Conservation (phyloP, 2,329 filamentous ascomycete species). For the Annulohypoxylon truncatum region DNA sequence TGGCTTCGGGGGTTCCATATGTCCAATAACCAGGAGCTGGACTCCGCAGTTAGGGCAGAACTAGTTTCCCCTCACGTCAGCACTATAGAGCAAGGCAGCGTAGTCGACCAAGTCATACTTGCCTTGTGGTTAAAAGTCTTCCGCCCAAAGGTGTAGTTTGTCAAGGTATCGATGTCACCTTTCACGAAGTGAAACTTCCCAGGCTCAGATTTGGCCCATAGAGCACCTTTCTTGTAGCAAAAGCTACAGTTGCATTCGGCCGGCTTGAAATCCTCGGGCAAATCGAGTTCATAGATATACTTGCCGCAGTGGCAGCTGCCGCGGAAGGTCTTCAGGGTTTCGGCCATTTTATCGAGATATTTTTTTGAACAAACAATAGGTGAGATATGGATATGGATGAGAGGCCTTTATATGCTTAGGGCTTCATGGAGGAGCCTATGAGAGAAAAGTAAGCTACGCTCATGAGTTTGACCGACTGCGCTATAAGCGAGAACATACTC, state of each 20-base stretch:
- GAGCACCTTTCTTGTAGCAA: conserved; percentile 63
- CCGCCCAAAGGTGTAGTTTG: conserved; percentile 58
- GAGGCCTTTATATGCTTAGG: neutral
- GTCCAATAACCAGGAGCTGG: conserved; percentile 51
- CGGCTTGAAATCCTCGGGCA: conserved; percentile 69
- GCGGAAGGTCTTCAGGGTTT: conserved; percentile 57
- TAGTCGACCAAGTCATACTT: neutral
- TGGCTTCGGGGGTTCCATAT: conserved; percentile 40
- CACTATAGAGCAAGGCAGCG: neutral
- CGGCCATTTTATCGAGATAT: conserved; percentile 39
- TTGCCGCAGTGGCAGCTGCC: conserved; percentile 69
- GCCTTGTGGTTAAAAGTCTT: conserved; percentile 58
- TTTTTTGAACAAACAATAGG: neutral
- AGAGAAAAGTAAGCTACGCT: neutral
- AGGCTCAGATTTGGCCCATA: conserved; percentile 50
- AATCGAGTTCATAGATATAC: conserved; percentile 62
- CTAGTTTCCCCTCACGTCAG: conserved; percentile 47
- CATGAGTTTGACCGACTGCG: neutral
- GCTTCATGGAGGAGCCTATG: neutral
- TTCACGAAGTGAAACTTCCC: conserved; percentile 59
- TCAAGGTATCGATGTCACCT: conserved; percentile 56
- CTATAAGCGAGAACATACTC: neutral
- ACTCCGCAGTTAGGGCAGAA: conserved; percentile 66
- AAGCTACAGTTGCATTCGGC: conserved; percentile 75
- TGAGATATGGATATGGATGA: neutral